phyloP scores from a whole-genome alignment of 1,139 yeast genomes.

The Blastobotrys indianensis region DNA sequence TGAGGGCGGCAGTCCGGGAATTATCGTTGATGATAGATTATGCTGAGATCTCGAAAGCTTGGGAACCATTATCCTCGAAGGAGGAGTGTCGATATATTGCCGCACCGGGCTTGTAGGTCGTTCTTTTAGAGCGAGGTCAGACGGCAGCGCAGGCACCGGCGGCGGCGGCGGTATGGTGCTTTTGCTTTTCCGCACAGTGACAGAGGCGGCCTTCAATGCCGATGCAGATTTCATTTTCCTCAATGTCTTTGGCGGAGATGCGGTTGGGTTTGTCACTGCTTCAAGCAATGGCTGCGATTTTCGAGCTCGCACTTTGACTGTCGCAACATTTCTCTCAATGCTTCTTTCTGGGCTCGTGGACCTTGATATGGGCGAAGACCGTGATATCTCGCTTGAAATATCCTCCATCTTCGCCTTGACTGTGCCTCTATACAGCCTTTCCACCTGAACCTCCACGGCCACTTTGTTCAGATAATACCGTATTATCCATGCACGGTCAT shows the following conservation, averaged over 20 bases:
- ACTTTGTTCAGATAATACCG: conserved; percentile 43
- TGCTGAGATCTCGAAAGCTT: not conserved
- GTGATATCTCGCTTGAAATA: not conserved
- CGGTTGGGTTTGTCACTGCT: not conserved
- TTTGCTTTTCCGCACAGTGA: not conserved
- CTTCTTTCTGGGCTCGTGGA: no score
- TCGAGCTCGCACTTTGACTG: no score
- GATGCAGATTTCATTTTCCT: conserved; percentile 9
- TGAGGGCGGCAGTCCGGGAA: conserved; percentile 10
- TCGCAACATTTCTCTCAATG: no score
- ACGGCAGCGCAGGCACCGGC: not conserved
- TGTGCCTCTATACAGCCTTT: conserved; percentile 45
- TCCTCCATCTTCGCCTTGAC: not conserved
- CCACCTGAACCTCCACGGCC: conserved; percentile 59
- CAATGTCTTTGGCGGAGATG: not conserved
- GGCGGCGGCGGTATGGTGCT: not conserved
- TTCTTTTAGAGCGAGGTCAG: not conserved
- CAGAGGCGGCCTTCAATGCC: conserved; percentile 1
- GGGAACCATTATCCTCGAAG: not conserved
- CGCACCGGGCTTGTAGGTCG: conserved; percentile 5
- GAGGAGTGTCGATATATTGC: conserved; percentile 6
- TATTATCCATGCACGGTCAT: conserved; percentile 45
- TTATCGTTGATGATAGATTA: not conserved
- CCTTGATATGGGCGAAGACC: not conserved
- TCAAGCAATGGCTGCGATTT: no score